phyloP scores from a whole-genome alignment of 2,329 filamentous ascomycete genomes.

The Alternaria ventricosa region DNA sequence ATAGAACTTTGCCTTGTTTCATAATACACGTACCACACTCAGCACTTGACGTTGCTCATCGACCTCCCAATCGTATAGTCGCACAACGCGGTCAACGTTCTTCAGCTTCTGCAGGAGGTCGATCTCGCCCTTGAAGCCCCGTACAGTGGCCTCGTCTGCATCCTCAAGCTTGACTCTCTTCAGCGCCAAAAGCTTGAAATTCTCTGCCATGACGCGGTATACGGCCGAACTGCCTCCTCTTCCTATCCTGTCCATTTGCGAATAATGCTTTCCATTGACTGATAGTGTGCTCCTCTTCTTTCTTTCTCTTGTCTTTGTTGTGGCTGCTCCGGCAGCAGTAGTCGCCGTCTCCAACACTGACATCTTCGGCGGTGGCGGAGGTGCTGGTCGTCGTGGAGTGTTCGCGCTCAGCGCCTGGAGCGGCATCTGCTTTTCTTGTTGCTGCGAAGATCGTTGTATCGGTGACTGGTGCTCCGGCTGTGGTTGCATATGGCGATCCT shows the following conservation, averaged over 20 bases:
- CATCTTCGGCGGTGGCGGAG: constrained; percentile 91
- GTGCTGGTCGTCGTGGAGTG: constrained; percentile 79
- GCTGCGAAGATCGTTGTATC: constrained; percentile 46
- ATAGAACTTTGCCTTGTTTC: background rate
- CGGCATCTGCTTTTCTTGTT: constrained; percentile 54
- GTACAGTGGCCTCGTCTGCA: constrained; percentile 81
- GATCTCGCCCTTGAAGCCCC: constrained; percentile 94
- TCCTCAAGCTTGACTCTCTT: constrained; percentile 92
- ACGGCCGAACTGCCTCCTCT: constrained; percentile 93
- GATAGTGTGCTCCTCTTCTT: constrained; percentile 84
- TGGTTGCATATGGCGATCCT: constrained; percentile 29
- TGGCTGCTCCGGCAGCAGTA: constrained; percentile 78
- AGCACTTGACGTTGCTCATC: constrained; percentile 91
- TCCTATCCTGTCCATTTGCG: constrained; percentile 86
- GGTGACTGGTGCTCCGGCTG: constrained; percentile 37
- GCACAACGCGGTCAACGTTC: constrained; percentile 87
- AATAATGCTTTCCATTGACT: constrained; percentile 91
- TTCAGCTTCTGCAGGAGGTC: constrained; percentile 83
- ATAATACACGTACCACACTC: constrained; percentile 70
- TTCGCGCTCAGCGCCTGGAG: constrained; percentile 65
- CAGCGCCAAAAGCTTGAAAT: constrained; percentile 91
- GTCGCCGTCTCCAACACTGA: constrained; percentile 92
- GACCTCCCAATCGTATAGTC: constrained; percentile 89
- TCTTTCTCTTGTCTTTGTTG: constrained; percentile 71
- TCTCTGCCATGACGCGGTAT: constrained; percentile 95